These are phyloP conservation scores for Fusarium sp. DNA, from an alignment of 2,329 filamentous ascomycete species.

Conservation along the genomic window DNA sequence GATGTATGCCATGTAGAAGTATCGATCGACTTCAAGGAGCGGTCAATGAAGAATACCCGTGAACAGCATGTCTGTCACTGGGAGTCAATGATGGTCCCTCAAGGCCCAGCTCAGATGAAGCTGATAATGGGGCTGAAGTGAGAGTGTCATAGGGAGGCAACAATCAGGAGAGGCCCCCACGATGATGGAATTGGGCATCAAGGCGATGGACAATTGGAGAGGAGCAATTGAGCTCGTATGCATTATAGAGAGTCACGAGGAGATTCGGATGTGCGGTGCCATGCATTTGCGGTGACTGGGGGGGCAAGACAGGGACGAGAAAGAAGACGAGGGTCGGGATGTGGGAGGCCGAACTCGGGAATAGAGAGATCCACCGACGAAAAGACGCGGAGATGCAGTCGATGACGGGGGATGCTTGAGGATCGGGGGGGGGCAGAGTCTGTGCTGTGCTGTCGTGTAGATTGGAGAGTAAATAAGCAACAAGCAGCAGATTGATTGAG, in stretches of 20 bases:
- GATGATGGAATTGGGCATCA: not conserved
- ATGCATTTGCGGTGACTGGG: conserved; percentile 7
- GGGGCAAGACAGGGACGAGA: not conserved
- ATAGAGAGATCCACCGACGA: conserved; percentile 4
- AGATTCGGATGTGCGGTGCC: not conserved
- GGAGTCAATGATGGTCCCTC: not conserved
- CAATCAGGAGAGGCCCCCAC: not conserved
- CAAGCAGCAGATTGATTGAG: not conserved
- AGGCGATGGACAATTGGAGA: not conserved
- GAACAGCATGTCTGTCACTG: not conserved
- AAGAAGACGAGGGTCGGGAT: not conserved
- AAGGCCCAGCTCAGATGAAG: conserved; percentile 9
- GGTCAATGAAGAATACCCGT: conserved; percentile 33
- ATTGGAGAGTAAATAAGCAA: not conserved
- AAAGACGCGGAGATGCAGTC: conserved; percentile 7
- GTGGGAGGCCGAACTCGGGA: conserved; percentile 9
- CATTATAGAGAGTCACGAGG: not conserved
- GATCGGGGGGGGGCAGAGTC: not conserved
- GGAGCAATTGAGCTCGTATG: conserved; percentile 8
- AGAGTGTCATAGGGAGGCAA: not conserved
- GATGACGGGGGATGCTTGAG: not conserved
- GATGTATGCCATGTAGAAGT: conserved; percentile 23
- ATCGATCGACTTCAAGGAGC: conserved; percentile 19
- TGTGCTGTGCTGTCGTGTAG: not conserved
- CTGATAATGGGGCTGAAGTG: conserved; percentile 14